Evolutionary conservation across 805 yeast species (phyloP).

Genomic region (Candida broadrunensis): DNA sequence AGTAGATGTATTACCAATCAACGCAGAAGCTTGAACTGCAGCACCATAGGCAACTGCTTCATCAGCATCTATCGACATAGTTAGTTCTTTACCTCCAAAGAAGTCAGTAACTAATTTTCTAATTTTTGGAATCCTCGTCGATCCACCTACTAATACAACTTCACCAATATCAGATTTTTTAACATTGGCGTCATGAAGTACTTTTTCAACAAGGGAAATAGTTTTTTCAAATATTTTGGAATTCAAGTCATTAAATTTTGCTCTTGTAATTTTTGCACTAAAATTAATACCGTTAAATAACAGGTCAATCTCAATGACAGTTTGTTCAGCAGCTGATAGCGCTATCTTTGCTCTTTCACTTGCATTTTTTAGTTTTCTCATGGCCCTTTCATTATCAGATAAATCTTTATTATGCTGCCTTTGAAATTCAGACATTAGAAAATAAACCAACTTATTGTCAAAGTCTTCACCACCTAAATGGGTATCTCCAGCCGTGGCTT

Average conservation of each 20-base stretch:
- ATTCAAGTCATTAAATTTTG: conserved; percentile 95
- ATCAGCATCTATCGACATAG: conserved; percentile 95
- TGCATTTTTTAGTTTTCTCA: conserved; percentile 97
- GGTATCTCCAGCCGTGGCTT: conserved; percentile 49
- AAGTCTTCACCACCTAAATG: conserved; percentile 94
- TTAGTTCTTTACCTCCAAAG: conserved; percentile 97
- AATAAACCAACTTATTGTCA: conserved; percentile 93
- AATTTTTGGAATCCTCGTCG: conserved; percentile 96
- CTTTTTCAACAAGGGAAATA: conserved; percentile 92
- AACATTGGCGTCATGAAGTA: conserved; percentile 82
- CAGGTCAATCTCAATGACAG: conserved; percentile 92
- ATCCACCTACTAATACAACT: conserved; percentile 95
- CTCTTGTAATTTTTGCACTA: conserved; percentile 94
- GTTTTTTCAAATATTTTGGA: conserved; percentile 92
- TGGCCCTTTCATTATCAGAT: conserved; percentile 90
- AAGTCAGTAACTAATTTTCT: conserved; percentile 94
- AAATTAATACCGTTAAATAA: conserved; percentile 93
- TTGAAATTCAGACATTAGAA: conserved; percentile 93
- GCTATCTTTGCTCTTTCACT: conserved; percentile 99
- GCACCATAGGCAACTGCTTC: conserved; percentile 99
- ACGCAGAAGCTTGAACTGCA: conserved; percentile 78
- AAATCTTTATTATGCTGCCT: conserved; percentile 96
- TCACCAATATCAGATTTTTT: conserved; percentile 89
- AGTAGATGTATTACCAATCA: conserved; percentile 71
- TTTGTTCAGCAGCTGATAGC: conserved; percentile 91